A percentile compares a stretch with the other conserved stretches of the same genome.
phyloP scores from a whole-genome alignment of 192 early-diverging fungal genomes.

The Coemansia sp. region DNA sequence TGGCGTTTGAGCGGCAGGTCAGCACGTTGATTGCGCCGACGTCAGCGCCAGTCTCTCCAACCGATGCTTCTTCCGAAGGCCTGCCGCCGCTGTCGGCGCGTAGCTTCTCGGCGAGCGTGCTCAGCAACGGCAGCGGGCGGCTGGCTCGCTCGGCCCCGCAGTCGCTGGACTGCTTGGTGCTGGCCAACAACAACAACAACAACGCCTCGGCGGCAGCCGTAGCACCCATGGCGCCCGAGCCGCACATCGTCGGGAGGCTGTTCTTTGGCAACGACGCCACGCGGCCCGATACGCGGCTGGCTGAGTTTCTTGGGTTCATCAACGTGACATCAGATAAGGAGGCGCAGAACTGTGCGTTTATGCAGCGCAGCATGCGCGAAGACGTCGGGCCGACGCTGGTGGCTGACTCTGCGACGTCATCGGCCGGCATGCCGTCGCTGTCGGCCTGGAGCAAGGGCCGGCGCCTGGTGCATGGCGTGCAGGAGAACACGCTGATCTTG shows the following conservation, averaged over 20 bases:
- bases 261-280: slow-evolving; percentile 47
- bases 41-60: background rate
- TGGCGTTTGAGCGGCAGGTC: slow-evolving; percentile 39
- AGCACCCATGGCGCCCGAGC: slow-evolving; percentile 6
- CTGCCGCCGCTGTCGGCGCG: slow-evolving; percentile 4
- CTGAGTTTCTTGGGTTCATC: slow-evolving; percentile 48
- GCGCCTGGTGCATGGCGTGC: slow-evolving; percentile 40
- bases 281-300: slow-evolving; percentile 42
- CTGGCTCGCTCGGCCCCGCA: slow-evolving; percentile 12
- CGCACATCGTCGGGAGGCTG: slow-evolving; percentile 36
- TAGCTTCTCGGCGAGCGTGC: slow-evolving; percentile 3
- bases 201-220: background rate
- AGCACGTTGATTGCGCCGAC: background rate
- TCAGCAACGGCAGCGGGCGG: slow-evolving; percentile 1
- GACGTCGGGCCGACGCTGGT: slow-evolving; percentile 48
- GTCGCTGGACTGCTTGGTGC: background rate
- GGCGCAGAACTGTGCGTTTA: slow-evolving; percentile 30
- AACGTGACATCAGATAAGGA: slow-evolving; percentile 44
- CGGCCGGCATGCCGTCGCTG: slow-evolving; percentile 27
- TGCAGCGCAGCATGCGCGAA: slow-evolving; percentile 54
- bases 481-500: slow-evolving; percentile 43
- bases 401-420: slow-evolving; percentile 15
- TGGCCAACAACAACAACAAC: background rate
- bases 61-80: background rate
- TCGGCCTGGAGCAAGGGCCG: slow-evolving; percentile 45